Percentiles rank a stretch among this genome's conserved stretches.
These are phyloP conservation scores for Coniferiporia weirii DNA, from an alignment of 1,284 basidiomycete species.

Conservation along the genomic window DNA sequence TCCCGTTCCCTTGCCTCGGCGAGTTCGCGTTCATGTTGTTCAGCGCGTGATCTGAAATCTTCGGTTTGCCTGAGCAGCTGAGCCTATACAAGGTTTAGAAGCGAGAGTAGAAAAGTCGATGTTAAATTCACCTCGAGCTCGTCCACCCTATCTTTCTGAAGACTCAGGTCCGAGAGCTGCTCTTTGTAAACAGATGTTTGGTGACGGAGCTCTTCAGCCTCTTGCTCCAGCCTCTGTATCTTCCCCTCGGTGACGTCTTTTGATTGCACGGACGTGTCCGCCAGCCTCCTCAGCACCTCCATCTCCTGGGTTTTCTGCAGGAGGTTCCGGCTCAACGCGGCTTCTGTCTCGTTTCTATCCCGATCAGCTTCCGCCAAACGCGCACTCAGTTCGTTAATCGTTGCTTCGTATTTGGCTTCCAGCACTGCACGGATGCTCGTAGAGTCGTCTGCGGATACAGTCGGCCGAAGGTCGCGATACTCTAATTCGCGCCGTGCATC, in stretches of 20 bases:
- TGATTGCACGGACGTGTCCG: conserved; percentile 52
- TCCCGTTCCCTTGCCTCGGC: conserved; percentile 66
- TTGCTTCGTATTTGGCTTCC: conserved; percentile 73
- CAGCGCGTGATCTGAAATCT: conserved; percentile 41
- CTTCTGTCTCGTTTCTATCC: conserved; percentile 76
- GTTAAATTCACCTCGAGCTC: conserved; percentile 51
- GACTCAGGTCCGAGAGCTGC: conserved; percentile 44
- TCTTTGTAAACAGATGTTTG: conserved; percentile 42
- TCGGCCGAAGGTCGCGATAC: conserved; percentile 37
- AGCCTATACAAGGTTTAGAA: conserved; percentile 32
- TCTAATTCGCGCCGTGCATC: conserved; percentile 61
- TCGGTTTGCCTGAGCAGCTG: conserved; percentile 36
- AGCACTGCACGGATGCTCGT: conserved; percentile 72
- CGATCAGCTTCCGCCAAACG: conserved; percentile 55
- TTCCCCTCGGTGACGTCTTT: conserved; percentile 56
- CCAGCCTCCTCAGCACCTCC: conserved; percentile 59
- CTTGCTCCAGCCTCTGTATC: conserved; percentile 47
- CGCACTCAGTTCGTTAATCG: conserved; percentile 62
- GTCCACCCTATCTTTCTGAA: conserved; percentile 44
- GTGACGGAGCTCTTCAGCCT: conserved; percentile 48
- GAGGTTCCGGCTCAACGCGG: conserved; percentile 79
- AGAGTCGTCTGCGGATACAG: conserved; percentile 62
- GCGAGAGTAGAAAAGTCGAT: neutral
- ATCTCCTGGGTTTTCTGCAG: conserved; percentile 72
- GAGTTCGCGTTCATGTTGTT: conserved; percentile 48